These are phyloP conservation scores for Limtongia smithiae DNA, from an alignment of 805 yeast genomes.

Conservation along the genomic window DNA sequence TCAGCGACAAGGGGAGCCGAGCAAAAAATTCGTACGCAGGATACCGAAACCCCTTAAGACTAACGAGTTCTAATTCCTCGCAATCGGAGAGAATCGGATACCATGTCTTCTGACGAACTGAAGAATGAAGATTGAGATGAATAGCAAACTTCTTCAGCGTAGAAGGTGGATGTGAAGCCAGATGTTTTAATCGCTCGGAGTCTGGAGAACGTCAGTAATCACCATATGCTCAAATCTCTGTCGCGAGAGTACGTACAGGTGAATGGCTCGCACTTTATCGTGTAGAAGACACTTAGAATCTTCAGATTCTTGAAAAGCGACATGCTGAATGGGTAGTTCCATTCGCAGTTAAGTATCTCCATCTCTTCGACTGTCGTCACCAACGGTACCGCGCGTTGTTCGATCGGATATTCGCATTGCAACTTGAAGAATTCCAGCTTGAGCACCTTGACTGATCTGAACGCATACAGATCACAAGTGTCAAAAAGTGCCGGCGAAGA, in stretches of 20 bases:
- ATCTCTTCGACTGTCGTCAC: conserved; percentile 12
- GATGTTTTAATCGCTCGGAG: conserved; percentile 23
- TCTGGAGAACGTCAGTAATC: neutral
- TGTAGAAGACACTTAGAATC: conserved; percentile 11
- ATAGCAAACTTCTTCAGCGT: conserved; percentile 6
- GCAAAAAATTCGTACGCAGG: conserved; percentile 24
- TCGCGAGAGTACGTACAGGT: conserved; percentile 9
- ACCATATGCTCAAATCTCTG: neutral
- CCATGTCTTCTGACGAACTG: conserved; percentile 26
- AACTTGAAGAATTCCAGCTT: conserved; percentile 18
- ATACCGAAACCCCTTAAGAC: conserved; percentile 23
- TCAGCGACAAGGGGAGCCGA: conserved; percentile 10
- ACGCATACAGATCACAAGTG: conserved; percentile 19
- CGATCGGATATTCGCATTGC: conserved; percentile 24
- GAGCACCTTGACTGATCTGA: conserved; percentile 10
- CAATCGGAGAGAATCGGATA: conserved; percentile 19
- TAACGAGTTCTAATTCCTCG: conserved; percentile 7
- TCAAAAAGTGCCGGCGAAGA: conserved; percentile 19
- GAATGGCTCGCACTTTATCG: conserved; percentile 23
- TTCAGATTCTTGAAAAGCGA: conserved; percentile 14
- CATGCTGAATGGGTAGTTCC: conserved; percentile 27
- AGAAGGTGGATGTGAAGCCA: conserved; percentile 22
- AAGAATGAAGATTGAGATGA: conserved; percentile 17
- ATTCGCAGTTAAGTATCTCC: conserved; percentile 22
- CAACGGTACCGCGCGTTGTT: conserved; percentile 12